Evolutionary conservation across 2,329 filamentous ascomycete genomes (phyloP).

Genomic region (Sordariomycetes sp.): DNA sequence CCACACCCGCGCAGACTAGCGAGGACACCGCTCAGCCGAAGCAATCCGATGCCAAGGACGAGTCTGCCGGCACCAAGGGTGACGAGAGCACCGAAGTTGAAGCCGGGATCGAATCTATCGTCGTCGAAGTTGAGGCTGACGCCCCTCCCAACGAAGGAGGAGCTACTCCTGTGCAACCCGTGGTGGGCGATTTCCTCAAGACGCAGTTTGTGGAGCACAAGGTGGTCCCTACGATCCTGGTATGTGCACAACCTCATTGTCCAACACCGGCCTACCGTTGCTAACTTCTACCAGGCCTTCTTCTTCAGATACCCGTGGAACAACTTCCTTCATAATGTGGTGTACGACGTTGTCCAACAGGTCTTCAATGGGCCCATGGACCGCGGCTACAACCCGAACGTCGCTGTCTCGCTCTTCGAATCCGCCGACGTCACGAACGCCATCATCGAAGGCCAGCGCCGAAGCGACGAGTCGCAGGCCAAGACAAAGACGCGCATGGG

Average conservation of each 20-base stretch:
- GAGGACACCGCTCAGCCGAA: not conserved
- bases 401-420: conserved; percentile 90
- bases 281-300: conserved; percentile 57
- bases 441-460: conserved; percentile 82
- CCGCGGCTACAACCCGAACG: conserved; percentile 77
- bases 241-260: conserved; percentile 34
- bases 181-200: conserved; percentile 91
- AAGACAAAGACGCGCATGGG: conserved; percentile 84
- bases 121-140: not conserved
- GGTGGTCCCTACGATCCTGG: conserved; percentile 90
- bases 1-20: no score
- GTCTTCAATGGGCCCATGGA: conserved; percentile 99
- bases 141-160: not conserved
- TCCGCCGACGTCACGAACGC: conserved; percentile 80
- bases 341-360: conserved; percentile 97
- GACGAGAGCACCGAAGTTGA: not conserved
- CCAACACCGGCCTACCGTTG: not conserved
- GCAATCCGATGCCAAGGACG: not conserved
- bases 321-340: conserved; percentile 97
- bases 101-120: not conserved
- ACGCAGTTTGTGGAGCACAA: conserved; percentile 91
- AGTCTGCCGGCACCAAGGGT: not conserved
- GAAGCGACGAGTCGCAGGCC: conserved; percentile 76
- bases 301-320: conserved; percentile 99
- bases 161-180: conserved; percentile 28